A percentile compares a stretch with the other conserved stretches of the same genome.
These are phyloP conservation scores for Ceratocystis lukuohia DNA, from an alignment of 2,329 filamentous ascomycete genomes.

Conservation along the genomic window DNA sequence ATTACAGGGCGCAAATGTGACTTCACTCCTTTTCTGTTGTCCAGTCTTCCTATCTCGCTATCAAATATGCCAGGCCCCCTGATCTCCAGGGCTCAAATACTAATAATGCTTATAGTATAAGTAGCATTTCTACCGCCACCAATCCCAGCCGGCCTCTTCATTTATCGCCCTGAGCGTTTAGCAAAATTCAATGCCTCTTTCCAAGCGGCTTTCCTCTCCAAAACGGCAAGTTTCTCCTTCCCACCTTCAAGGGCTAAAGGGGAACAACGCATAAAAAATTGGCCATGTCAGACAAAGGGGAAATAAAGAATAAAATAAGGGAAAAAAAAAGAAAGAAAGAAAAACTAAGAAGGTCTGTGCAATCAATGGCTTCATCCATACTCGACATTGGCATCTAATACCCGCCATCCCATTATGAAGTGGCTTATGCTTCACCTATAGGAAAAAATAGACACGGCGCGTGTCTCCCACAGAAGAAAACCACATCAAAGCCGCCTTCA, in stretches of 20 bases:
- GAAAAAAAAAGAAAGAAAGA: neutral
- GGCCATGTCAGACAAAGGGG: neutral
- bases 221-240: neutral
- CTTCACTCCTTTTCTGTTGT: neutral
- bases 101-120: neutral
- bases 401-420: neutral
- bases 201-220: too few relatives aligned
- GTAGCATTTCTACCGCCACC: neutral
- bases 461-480: neutral
- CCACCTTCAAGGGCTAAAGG: neutral
- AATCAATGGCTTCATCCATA: neutral
- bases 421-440: neutral
- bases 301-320: neutral
- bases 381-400: constrained; percentile 5
- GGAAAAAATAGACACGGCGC: too few relatives aligned
- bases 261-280: neutral
- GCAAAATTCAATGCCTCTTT: neutral
- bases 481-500: neutral
- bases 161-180: neutral
- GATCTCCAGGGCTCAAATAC: constrained; percentile 1
- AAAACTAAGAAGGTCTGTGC: neutral
- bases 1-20: neutral
- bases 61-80: constrained; percentile 3
- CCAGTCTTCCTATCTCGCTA: neutral
- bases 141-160: neutral